A percentile compares a stretch with the other conserved stretches of the same genome.
Conservation (phyloP, 441 rosid species). For the Hura crepitans region DNA sequence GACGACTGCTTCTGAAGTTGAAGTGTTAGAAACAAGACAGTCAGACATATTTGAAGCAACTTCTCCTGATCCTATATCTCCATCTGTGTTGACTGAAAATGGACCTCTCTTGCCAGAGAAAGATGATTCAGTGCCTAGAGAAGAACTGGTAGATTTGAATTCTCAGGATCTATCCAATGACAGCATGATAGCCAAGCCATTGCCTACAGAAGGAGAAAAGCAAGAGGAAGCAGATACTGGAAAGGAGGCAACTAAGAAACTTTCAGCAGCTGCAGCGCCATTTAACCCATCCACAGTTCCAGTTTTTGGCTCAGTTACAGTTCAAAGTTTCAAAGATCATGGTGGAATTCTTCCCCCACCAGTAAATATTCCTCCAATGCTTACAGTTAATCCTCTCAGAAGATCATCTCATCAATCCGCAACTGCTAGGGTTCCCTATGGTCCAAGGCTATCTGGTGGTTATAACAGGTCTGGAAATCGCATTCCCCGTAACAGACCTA, state of each 20-base stretch:
- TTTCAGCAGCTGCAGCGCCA: constrained; percentile 88
- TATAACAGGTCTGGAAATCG: constrained; percentile 51
- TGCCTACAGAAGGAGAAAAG: constrained; percentile 38
- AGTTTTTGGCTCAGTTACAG: constrained; percentile 33
- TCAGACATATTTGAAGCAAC: constrained; percentile 25
- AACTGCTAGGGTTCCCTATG: constrained; percentile 53
- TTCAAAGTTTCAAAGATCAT: constrained; percentile 39
- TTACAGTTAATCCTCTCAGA: constrained; percentile 53
- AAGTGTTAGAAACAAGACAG: constrained; percentile 33
- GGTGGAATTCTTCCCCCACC: constrained; percentile 47
- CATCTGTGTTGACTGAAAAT: constrained; percentile 30
- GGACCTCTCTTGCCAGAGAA: constrained; percentile 25
- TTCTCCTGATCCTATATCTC: constrained; percentile 28
- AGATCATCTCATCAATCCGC: constrained; percentile 64
- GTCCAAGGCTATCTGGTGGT: constrained; percentile 66
- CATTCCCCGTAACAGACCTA: constrained; percentile 35
- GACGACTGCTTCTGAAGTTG: constrained; percentile 23
- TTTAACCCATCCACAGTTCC: constrained; percentile 59
- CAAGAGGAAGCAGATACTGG: constrained; percentile 35
- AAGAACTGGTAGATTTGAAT: constrained; percentile 35
- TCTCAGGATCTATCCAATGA: constrained; percentile 33
- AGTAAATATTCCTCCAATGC: constrained; percentile 55
- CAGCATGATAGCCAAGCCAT: constrained; percentile 33
- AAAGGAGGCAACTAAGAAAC: constrained; percentile 59
- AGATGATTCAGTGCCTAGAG: constrained; percentile 34